These are phyloP conservation scores for Vanilla planifolia DNA, from an alignment of 106 monocot genomes.

Conservation along the genomic window DNA sequence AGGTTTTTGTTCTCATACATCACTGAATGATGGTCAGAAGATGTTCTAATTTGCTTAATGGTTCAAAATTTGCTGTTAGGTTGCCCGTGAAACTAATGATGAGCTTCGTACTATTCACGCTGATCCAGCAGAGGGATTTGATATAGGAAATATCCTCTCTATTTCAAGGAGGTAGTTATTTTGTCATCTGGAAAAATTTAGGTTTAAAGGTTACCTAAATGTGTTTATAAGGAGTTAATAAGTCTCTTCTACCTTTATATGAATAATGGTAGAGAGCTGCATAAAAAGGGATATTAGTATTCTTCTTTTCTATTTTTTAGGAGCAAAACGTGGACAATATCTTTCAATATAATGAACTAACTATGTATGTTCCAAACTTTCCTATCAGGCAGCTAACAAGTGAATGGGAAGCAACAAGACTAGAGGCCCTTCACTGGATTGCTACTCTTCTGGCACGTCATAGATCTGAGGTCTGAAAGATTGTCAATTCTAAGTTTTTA, in stretches of 20 bases:
- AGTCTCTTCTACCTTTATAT: constrained; percentile 6
- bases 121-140: constrained; percentile 80
- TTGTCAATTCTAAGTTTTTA: too few species aligned
- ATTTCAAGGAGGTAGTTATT: constrained; percentile 76
- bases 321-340: too few species aligned
- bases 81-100: constrained; percentile 98
- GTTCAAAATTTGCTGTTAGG: constrained; percentile 17
- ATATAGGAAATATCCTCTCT: constrained; percentile 67
- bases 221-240: constrained; percentile 13
- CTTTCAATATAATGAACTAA: too few species aligned
- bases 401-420: constrained; percentile 84
- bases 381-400: constrained; percentile 71
- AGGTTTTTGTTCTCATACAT: not conserved
- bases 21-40: not conserved
- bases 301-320: not conserved
- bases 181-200: constrained; percentile 13
- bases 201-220: constrained; percentile 32
- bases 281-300: not conserved
- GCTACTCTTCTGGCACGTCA: constrained; percentile 51
- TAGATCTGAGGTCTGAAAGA: constrained; percentile 85
- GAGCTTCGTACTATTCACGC: constrained; percentile 76
- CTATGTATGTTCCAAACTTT: constrained; percentile 5
- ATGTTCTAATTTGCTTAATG: not conserved
- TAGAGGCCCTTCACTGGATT: constrained; percentile 89
- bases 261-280: constrained; percentile 10